These are phyloP conservation scores for Eutrema japonicum DNA, from an alignment of 345 rosid species.

Conservation along the genomic window DNA sequence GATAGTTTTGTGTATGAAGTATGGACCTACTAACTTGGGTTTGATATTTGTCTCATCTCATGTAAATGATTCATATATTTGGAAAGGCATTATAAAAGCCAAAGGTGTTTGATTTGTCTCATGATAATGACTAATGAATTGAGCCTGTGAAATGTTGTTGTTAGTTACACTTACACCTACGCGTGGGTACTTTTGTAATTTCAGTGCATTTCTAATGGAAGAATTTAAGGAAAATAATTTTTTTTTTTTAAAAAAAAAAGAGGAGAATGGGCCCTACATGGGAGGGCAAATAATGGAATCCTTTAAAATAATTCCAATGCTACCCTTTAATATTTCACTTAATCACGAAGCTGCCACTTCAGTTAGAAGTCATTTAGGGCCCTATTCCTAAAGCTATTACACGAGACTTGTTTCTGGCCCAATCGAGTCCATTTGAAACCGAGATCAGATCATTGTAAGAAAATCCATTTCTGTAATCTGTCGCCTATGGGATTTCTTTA, in stretches of 20 bases:
- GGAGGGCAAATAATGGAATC: constrained; percentile 3
- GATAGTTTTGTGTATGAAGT: background rate
- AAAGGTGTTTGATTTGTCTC: constrained; percentile 7
- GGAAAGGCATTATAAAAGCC: background rate
- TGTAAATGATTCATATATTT: background rate
- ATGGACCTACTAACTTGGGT: constrained; percentile 16
- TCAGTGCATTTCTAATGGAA: background rate
- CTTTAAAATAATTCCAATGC: background rate
- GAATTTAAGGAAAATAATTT: background rate
- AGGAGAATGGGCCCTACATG: background rate
- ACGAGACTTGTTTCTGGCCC: background rate
- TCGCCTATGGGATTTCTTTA: too few species aligned
- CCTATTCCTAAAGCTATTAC: background rate
- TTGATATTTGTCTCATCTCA: background rate
- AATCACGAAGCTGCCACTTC: constrained; percentile 4
- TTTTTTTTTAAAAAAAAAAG: background rate
- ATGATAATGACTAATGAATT: background rate
- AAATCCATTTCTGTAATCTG: background rate
- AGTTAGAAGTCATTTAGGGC: background rate
- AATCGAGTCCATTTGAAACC: background rate
- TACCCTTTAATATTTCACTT: constrained; percentile 8
- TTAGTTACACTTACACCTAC: background rate
- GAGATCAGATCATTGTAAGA: background rate
- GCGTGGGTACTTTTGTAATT: background rate
- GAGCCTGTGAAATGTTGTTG: background rate